These are phyloP conservation scores for Strigomonas galati DNA, from an alignment of 208 protist genomes.

Conservation along the genomic window DNA sequence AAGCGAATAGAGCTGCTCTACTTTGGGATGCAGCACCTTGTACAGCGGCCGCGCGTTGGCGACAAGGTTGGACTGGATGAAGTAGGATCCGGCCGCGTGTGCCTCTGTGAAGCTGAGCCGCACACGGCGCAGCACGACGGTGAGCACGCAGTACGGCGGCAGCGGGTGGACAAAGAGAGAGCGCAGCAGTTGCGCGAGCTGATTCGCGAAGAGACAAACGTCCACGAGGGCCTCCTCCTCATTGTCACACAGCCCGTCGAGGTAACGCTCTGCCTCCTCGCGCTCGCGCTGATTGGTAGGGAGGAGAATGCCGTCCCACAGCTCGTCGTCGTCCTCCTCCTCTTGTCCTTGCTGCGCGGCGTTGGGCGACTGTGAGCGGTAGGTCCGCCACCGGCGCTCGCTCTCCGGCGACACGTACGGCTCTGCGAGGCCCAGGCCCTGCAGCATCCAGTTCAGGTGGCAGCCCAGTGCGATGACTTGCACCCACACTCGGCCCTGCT, in stretches of 20 bases:
- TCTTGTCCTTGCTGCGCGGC: not conserved
- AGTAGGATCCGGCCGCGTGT: slow-evolving; percentile 28
- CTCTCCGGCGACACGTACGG: not conserved
- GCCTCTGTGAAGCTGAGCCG: slow-evolving; percentile 65
- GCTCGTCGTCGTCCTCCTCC: slow-evolving; percentile 7
- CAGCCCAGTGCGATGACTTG: not conserved
- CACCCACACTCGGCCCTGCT: not conserved
- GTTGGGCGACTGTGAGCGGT: not conserved
- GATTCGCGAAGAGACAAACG: slow-evolving; percentile 48
- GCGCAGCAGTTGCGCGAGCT: slow-evolving; percentile 37
- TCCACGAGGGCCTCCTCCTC: slow-evolving; percentile 33
- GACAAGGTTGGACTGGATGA: slow-evolving; percentile 23
- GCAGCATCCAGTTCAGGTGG: not conserved
- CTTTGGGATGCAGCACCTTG: not conserved
- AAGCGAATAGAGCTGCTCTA: slow-evolving; percentile 16
- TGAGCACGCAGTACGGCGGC: slow-evolving; percentile 52
- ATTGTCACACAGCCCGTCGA: slow-evolving; percentile 23
- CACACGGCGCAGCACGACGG: slow-evolving; percentile 52
- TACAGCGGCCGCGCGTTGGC: not conserved
- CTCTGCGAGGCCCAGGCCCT: not conserved
- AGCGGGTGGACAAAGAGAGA: slow-evolving; percentile 23
- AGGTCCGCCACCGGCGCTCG: not conserved
- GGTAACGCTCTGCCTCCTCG: slow-evolving; percentile 15
- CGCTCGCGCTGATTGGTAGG: not conserved
- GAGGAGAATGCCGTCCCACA: slow-evolving; percentile 11